Percentiles rank a stretch among this genome's conserved stretches.
Conservation (phyloP, 768 basidiomycete species). For the Agrocybe pediades region DNA sequence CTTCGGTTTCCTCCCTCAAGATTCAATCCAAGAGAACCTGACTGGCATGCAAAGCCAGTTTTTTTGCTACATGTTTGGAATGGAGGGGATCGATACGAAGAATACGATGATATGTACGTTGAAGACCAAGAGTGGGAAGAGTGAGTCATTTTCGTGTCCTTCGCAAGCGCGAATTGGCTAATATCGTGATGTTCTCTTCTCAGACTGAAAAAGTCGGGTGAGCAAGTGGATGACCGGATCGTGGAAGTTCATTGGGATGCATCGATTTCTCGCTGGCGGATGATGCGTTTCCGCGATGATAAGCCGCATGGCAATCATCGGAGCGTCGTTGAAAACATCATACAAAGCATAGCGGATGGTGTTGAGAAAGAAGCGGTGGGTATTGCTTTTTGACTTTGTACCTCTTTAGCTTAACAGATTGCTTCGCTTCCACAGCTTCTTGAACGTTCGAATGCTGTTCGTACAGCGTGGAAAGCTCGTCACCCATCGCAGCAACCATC, state of each 20-base stretch:
- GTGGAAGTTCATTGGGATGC: conserved; percentile 94
- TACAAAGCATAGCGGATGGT: conserved; percentile 90
- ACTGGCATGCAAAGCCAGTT: conserved; percentile 82
- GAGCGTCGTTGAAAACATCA: conserved; percentile 82
- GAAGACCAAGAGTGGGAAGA: conserved; percentile 91
- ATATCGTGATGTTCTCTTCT: not conserved
- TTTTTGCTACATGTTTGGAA: conserved; percentile 85
- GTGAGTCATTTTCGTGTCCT: conserved; percentile 47
- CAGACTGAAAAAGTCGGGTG: conserved; percentile 82
- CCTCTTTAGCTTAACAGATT: not conserved
- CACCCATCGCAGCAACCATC: conserved; percentile 35
- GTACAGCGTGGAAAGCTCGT: conserved; percentile 75
- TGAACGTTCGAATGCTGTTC: conserved; percentile 61
- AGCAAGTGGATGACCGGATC: conserved; percentile 92
- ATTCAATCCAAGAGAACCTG: conserved; percentile 59
- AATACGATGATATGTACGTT: conserved; percentile 83
- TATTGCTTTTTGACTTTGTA: conserved; percentile 11
- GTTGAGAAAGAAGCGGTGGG: conserved; percentile 86
- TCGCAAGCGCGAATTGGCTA: not conserved
- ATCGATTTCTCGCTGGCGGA: conserved; percentile 67
- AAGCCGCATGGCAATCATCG: conserved; percentile 92
- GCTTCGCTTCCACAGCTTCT: conserved; percentile 52
- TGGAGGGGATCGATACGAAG: conserved; percentile 80
- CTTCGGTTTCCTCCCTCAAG: conserved; percentile 83
- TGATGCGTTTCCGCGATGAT: conserved; percentile 94